phyloP scores from a whole-genome alignment of 2,329 filamentous ascomycete genomes.

The Fusarium papillatum region DNA sequence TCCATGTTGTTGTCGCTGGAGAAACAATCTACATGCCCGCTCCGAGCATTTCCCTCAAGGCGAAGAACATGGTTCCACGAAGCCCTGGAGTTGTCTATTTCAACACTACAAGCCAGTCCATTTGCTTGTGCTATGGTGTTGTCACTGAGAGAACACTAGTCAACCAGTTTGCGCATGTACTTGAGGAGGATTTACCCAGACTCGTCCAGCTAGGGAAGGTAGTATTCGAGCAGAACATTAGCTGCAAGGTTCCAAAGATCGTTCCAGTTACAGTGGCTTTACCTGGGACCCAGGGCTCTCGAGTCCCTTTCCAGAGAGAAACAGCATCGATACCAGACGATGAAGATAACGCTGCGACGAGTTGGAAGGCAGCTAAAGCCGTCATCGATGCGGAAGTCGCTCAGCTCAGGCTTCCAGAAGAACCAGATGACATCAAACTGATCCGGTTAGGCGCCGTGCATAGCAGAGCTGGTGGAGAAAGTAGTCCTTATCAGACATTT shows the following conservation, averaged over 20 bases:
- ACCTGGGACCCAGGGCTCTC: background rate
- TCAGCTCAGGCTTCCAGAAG: background rate
- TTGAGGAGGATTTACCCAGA: background rate
- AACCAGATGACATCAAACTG: background rate
- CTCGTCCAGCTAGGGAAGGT: background rate
- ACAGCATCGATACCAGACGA: background rate
- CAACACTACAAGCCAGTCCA: slow-evolving; percentile 5
- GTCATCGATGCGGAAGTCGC: background rate
- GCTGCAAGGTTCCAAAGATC: background rate
- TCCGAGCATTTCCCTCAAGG: background rate
- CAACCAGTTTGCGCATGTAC: slow-evolving; percentile 4
- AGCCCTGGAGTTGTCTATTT: background rate
- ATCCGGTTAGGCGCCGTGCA: background rate
- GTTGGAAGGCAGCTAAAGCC: background rate
- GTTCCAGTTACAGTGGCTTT: background rate
- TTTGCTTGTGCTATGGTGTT: slow-evolving; percentile 2
- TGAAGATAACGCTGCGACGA: background rate
- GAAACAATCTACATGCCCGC: slow-evolving; percentile 4
- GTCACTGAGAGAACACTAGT: background rate
- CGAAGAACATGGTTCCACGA: slow-evolving; percentile 3
- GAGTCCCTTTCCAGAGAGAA: background rate
- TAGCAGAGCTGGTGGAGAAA: background rate
- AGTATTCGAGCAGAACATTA: background rate
- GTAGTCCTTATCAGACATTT: background rate
- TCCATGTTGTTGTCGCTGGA: slow-evolving; percentile 1